Percentiles rank a stretch among this genome's conserved stretches.
These are phyloP conservation scores for Geotrichum cucujoidarum DNA, from an alignment of 1,139 yeast genomes.

Conservation along the genomic window DNA sequence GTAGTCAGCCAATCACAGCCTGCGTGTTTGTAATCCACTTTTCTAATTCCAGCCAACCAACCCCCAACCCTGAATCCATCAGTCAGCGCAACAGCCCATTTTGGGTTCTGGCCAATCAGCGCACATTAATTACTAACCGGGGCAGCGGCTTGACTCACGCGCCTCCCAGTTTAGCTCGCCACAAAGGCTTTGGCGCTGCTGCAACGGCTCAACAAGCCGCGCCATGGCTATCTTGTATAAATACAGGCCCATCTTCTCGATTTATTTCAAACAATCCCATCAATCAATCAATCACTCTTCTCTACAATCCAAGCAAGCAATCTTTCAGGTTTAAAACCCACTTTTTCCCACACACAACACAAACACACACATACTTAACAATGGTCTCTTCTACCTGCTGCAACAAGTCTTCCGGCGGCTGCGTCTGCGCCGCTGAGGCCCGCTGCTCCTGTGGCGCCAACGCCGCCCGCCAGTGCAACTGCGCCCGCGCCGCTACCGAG, in stretches of 20 bases:
- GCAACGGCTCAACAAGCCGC: background rate
- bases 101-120: too few species aligned
- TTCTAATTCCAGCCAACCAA: too few species aligned
- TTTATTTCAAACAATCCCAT: too few species aligned
- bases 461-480: conserved; percentile 41
- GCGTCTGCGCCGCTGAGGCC: conserved; percentile 42
- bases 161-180: too few species aligned
- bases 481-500: conserved; percentile 37
- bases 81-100: too few species aligned
- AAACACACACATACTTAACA: background rate
- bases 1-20: too few species aligned
- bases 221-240: background rate
- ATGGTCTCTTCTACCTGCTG: conserved; percentile 24
- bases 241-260: background rate
- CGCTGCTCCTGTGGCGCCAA: conserved; percentile 42
- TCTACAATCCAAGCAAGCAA: background rate
- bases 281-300: background rate
- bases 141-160: too few species aligned
- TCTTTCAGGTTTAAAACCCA: background rate
- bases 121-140: too few species aligned
- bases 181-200: background rate
- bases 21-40: too few species aligned
- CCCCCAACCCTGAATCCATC: too few species aligned
- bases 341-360: background rate
- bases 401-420: conserved; percentile 35